These are phyloP conservation scores for Lathyrus sativus DNA, from an alignment of 306 rosid genomes.

Conservation along the genomic window DNA sequence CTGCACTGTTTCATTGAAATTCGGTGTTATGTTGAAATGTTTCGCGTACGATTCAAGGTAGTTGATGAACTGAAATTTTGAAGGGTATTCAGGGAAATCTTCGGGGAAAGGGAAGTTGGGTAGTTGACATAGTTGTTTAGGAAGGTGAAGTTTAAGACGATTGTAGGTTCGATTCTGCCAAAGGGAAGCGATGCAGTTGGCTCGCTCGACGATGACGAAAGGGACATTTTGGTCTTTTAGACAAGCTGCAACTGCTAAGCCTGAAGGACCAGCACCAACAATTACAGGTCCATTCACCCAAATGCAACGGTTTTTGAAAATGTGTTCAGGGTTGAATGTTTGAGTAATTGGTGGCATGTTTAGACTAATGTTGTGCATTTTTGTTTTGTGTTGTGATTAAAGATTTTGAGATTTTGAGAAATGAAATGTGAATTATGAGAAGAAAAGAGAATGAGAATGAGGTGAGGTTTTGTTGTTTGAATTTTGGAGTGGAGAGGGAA, in stretches of 20 bases:
- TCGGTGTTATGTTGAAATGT: slow-evolving; percentile 68
- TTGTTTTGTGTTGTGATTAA: neutral
- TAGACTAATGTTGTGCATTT: slow-evolving; percentile 45
- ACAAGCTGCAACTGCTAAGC: slow-evolving; percentile 81
- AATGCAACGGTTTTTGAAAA: slow-evolving; percentile 55
- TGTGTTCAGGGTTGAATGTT: slow-evolving; percentile 44
- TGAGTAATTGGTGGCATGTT: slow-evolving; percentile 52
- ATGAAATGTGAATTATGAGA: neutral
- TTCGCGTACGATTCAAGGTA: slow-evolving; percentile 79
- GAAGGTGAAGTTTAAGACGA: slow-evolving; percentile 92
- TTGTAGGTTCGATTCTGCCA: slow-evolving; percentile 84
- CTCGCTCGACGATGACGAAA: slow-evolving; percentile 69
- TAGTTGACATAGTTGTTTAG: slow-evolving; percentile 77
- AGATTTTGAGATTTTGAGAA: neutral
- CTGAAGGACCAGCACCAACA: slow-evolving; percentile 93
- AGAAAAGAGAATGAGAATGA: slow-evolving; percentile 17
- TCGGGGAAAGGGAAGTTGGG: slow-evolving; percentile 80
- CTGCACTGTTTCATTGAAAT: slow-evolving; percentile 85
- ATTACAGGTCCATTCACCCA: slow-evolving; percentile 88
- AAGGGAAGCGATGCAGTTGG: slow-evolving; percentile 85
- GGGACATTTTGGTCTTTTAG: slow-evolving; percentile 83
- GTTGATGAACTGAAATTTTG: slow-evolving; percentile 72
- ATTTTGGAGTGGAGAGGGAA: slow-evolving; percentile 50
- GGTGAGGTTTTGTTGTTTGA: slow-evolving; percentile 45
- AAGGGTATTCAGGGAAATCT: slow-evolving; percentile 77